Evolutionary conservation across 306 rosid species (phyloP), one percentile per base, ranked within the genome.

Genomic region (Cicer chorassanicum): DNA sequence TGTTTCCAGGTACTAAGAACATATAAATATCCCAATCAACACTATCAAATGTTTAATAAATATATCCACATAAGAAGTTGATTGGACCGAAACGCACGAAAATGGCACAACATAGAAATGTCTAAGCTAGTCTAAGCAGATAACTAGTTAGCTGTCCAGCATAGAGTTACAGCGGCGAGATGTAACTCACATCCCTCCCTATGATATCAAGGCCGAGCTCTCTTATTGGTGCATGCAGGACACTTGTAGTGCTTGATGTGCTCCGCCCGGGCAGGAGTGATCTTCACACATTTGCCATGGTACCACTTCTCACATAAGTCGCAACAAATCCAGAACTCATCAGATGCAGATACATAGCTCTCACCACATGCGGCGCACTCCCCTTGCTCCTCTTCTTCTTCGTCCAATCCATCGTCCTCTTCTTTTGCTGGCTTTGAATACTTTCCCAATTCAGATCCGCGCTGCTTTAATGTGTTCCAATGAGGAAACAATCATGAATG

Each of bases 231-330:
- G 86, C 86, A 82, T 12, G 83, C 57, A 24, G 86, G 86, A 62
- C 86, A 82, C 80, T 82, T 78, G 24, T 82, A 82, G 9, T 82
- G 80, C 70, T 82, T 82, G 59, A 82, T 78, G 80, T 82, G 86
- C 73, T 74, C 78, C 0, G 86, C 86, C 38, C 78, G 21, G 16
- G 83, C 83, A 15, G 80, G 80, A 61, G 83, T 82, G 78, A 82
- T 73, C 78, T 82, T 82, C 78, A 82, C 86, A 39, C 86, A 82
- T 51, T 82, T 82, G 7, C 86, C 86, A 62, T 82, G 86, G 40
- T 78, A 82, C 86, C 86, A 82, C 70, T 83, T 89, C 49, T 86
- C 85, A 21, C 96, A 88, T 2, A 84, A 75, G 70, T 90, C 96
- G 1, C 96, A 90, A 16, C 87, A 75, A 51, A 87, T 85, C 70